A percentile compares a stretch with the other conserved stretches of the same genome.
Evolutionary conservation across 108 stramenopile genomes (phyloP).

Genomic region (Bacterosira constricta): DNA sequence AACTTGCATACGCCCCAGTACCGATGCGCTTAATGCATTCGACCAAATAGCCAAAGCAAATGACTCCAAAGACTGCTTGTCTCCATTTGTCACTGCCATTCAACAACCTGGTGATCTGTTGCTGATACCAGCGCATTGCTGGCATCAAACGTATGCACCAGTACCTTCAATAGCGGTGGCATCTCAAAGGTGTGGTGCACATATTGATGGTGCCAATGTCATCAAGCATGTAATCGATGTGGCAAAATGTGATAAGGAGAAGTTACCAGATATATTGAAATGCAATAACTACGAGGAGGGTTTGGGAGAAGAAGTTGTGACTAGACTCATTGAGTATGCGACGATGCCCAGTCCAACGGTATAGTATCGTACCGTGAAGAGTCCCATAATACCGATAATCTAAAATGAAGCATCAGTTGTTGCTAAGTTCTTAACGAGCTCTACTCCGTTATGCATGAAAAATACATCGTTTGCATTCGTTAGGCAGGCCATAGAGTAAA

Average conservation of each 20-base stretch:
- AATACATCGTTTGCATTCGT: too few species aligned
- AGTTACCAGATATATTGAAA: conserved; percentile 22
- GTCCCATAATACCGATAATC: too few species aligned
- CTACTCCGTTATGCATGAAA: too few species aligned
- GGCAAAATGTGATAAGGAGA: neutral
- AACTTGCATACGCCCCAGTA: conserved; percentile 4
- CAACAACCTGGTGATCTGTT: conserved; percentile 69
- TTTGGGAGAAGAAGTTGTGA: conserved; percentile 10
- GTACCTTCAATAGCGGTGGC: conserved; percentile 61
- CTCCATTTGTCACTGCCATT: conserved; percentile 28
- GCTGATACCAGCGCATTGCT: conserved; percentile 66
- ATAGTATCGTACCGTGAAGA: too few species aligned
- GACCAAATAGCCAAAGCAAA: neutral
- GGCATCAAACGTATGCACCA: conserved; percentile 69
- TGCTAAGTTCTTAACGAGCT: too few species aligned
- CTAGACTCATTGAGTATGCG: neutral
- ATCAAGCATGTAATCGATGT: conserved; percentile 45
- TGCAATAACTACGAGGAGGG: conserved; percentile 19
- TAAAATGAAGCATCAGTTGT: too few species aligned
- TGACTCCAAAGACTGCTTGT: neutral
- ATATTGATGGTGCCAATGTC: conserved; percentile 47
- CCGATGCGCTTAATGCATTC: conserved; percentile 3
- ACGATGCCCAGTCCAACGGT: too few species aligned
- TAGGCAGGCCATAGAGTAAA: too few species aligned
- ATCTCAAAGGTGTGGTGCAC: conserved; percentile 58